Percentiles rank a stretch among this genome's conserved stretches.
These are phyloP conservation scores for Citropsis articulata DNA, from an alignment of 345 rosid species.

Conservation along the genomic window DNA sequence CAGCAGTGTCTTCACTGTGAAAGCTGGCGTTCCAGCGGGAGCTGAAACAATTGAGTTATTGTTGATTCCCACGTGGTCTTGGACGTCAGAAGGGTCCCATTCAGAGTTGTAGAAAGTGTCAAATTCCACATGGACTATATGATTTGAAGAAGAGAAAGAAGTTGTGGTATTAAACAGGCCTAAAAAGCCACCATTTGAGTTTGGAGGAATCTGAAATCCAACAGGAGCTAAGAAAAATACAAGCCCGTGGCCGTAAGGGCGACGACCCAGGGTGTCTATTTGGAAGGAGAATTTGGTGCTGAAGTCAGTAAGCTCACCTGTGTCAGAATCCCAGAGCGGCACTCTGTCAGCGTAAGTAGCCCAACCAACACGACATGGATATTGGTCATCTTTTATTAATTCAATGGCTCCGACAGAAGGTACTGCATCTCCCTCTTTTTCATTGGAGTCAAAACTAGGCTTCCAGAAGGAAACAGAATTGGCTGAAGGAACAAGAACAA, in stretches of 20 bases:
- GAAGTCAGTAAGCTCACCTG: slow-evolving; percentile 26
- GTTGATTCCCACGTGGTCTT: slow-evolving; percentile 44
- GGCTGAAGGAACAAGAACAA: neutral
- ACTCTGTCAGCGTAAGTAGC: slow-evolving; percentile 20
- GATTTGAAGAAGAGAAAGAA: slow-evolving; percentile 8
- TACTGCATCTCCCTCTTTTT: slow-evolving; percentile 22
- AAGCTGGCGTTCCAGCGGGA: slow-evolving; percentile 37
- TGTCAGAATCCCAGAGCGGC: slow-evolving; percentile 23
- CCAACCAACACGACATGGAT: slow-evolving; percentile 21
- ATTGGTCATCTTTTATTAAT: slow-evolving; percentile 7
- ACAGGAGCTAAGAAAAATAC: slow-evolving; percentile 30
- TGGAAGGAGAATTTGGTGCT: slow-evolving; percentile 21
- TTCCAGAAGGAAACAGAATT: slow-evolving; percentile 15
- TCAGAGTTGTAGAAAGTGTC: slow-evolving; percentile 19
- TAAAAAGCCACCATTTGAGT: slow-evolving; percentile 25
- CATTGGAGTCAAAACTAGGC: slow-evolving; percentile 5
- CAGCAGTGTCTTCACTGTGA: slow-evolving; percentile 30
- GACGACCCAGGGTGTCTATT: neutral
- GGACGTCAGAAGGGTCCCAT: slow-evolving; percentile 25
- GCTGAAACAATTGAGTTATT: slow-evolving; percentile 31
- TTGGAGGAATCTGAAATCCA: slow-evolving; percentile 27
- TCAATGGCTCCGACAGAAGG: slow-evolving; percentile 16
- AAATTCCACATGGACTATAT: slow-evolving; percentile 21
- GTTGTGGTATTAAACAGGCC: slow-evolving; percentile 25
- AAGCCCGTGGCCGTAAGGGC: slow-evolving; percentile 18